Evolutionary conservation across 257 asterid genomes (phyloP), one percentile per base, ranked within the genome.

Genomic region (Rehmannia glutinosa): DNA sequence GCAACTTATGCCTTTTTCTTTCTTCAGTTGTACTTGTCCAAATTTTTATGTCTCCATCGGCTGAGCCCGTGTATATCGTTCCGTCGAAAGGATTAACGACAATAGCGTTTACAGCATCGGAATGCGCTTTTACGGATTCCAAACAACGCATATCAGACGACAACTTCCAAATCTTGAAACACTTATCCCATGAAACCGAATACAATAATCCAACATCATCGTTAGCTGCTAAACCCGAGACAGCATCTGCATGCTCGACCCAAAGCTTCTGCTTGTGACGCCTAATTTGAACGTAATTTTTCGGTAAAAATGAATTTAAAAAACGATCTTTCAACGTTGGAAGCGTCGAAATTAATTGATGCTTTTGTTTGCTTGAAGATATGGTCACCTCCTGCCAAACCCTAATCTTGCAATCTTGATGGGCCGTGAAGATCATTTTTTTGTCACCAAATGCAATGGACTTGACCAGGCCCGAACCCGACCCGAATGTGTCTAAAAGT

Each of bases 341-440:
- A 6, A 86, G 80, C 1, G 86, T 81, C 3, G 86, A 73, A 39
- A 86, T 54, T 11, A 75, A 42, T 6, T 24, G 66, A 70, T 81
- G 86, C 17, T 68, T 71, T 2, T 9, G 52, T 17, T 64, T 70
- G 5, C 33, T 8, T 19, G 72, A 59, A 4, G 69, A 23, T 6
- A 41, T 16, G 1, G 6, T 12, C 8, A 64, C 64, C 28, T 6
- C 49, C 25, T 68, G 15, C 86, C 80, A 81, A 13, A 80, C 83
- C 77, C 78, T 73, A 54, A 83, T 81, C 78, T 75, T 81, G 80
- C 82, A 79, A 36, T 86, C 93, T 24, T 81, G 90, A 64, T 86
- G 93, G 43, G 87, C 87, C 0, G 88, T 86, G 83, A 81, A 73
- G 77, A 83, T 49, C 11, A n/a, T 68, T 30, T 64, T 73, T 0